Percentiles rank a stretch among this genome's conserved stretches.
Conservation (phyloP, 2,329 filamentous ascomycete genomes). For the Stachybotrys chlorohalonatus region DNA sequence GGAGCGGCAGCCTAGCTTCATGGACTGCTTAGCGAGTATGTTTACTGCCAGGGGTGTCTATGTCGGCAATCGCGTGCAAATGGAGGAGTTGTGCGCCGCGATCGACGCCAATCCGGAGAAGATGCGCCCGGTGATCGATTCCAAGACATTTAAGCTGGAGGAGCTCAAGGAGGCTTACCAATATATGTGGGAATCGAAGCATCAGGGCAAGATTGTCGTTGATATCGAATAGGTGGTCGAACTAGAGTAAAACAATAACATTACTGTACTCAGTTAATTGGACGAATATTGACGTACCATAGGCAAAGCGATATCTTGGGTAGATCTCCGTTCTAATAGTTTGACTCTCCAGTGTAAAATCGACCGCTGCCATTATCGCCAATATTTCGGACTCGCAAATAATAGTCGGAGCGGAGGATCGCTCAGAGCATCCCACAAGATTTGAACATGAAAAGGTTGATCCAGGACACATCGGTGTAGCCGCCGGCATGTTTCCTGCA, state of each 20-base stretch:
- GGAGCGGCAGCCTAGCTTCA: slow-evolving; percentile 19
- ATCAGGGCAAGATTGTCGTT: slow-evolving; percentile 29
- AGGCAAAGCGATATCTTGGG: too few relatives aligned
- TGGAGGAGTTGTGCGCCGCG: slow-evolving; percentile 42
- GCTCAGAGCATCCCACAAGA: too few relatives aligned
- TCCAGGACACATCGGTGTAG: too few relatives aligned
- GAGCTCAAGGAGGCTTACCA: slow-evolving; percentile 33
- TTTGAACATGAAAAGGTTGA: too few relatives aligned
- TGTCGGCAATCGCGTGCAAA: slow-evolving; percentile 34
- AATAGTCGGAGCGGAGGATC: too few relatives aligned
- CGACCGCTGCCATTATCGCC: too few relatives aligned
- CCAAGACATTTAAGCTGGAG: slow-evolving; percentile 33
- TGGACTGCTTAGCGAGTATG: slow-evolving; percentile 18
- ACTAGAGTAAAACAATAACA: not conserved
- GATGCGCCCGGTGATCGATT: slow-evolving; percentile 36
- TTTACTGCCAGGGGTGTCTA: slow-evolving; percentile 37
- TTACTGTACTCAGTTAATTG: not conserved
- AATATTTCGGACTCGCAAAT: too few relatives aligned
- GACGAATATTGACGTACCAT: too few relatives aligned
- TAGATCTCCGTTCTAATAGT: too few relatives aligned
- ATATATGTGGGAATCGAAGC: slow-evolving; percentile 26
- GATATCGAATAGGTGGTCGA: slow-evolving; percentile 15
- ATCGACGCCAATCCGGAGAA: slow-evolving; percentile 36
- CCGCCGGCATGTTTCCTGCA: too few relatives aligned
- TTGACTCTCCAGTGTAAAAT: too few relatives aligned